Evolutionary conservation across 345 rosid genomes (phyloP), one percentile per base, ranked within the genome.

Genomic region (Brassica napus): DNA sequence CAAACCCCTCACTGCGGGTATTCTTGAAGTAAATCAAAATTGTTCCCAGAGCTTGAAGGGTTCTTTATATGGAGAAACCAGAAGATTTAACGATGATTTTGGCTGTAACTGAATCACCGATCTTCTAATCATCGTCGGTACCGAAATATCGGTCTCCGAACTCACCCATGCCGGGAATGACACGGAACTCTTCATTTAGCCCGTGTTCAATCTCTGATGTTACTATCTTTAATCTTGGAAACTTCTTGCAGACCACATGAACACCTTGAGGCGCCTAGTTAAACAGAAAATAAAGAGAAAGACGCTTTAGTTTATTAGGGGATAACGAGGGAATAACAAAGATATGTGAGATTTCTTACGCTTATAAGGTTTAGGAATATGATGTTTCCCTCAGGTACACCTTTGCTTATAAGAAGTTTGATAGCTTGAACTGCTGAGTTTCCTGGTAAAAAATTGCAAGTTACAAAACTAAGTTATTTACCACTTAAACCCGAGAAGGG

Each of bases 61-160:
- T 11, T 63, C 49, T 59, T 59, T 8, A 72, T 72, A 26, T 72
- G 28, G 58, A 58, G 2, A 39, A 72, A 21, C 74, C 34, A 42
- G 60, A 64, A 64, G 63, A 32, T 4, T 9, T 10, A 12, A 61
- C 2, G 76, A 54, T 72, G 68, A 61, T 42, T 42, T 44, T 58
- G 16, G 8, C 8, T n/a, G 30, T 71, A 60, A 12, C 15, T 21
- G 71, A 3, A 23, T 79, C 55, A 47, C 72, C 69, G 65, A 78
- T 73, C 71, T 74, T 80, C 66, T 55, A 90, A 15, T 93, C 98
- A 12, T 93, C 97, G 74, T 93, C 98, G 4, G 98, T 91, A 14
- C 98, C 98, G 55, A 93, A 93, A 81, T 93, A 93, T 78, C 98
- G 82, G 83, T 93, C 98, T 58, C 98, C 98, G 55, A 93, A 93